Percentiles rank a stretch among this genome's conserved stretches.
Conservation (phyloP, 192 early-diverging fungal species). For the Gamsiella multidivaricata region DNA sequence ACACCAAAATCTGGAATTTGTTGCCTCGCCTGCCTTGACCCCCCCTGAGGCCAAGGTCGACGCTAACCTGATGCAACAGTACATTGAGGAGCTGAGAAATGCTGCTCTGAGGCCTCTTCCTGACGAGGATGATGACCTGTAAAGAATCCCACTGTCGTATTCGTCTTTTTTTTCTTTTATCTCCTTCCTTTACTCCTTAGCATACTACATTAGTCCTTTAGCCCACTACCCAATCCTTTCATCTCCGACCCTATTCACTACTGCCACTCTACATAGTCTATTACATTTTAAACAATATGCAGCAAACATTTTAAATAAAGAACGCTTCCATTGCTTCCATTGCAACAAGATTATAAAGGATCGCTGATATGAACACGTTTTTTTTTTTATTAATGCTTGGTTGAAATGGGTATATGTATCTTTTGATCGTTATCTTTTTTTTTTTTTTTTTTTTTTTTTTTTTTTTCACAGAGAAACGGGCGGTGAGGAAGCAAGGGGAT, state of each 20-base stretch:
- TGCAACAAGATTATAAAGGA: too few relatives aligned
- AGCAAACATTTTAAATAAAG: constrained; percentile 6
- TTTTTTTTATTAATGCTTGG: background rate
- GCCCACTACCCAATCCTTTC: background rate
- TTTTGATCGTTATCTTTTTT: background rate
- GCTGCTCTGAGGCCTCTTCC: constrained; percentile 92
- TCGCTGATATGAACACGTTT: background rate
- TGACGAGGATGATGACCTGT: constrained; percentile 60
- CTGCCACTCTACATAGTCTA: background rate
- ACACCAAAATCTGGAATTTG: constrained; percentile 95
- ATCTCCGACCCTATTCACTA: constrained; percentile 5
- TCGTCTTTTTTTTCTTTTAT: background rate
- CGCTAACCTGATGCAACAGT: constrained; percentile 76
- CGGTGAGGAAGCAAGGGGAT: background rate
- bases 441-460: background rate
- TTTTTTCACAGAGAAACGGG: constrained; percentile 1
- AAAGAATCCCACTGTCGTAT: constrained; percentile 18
- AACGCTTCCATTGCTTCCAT: too few relatives aligned
- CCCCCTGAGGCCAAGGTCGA: constrained; percentile 96
- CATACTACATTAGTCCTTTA: too few relatives aligned
- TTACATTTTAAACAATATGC: too few relatives aligned
- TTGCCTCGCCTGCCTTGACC: constrained; percentile 94
- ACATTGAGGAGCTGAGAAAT: constrained; percentile 80
- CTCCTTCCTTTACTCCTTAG: background rate
- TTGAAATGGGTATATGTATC: background rate